Base-by-base conservation (phyloP, 495 filamentous ascomycete species). In the Penicillium diatomitis region DNA sequence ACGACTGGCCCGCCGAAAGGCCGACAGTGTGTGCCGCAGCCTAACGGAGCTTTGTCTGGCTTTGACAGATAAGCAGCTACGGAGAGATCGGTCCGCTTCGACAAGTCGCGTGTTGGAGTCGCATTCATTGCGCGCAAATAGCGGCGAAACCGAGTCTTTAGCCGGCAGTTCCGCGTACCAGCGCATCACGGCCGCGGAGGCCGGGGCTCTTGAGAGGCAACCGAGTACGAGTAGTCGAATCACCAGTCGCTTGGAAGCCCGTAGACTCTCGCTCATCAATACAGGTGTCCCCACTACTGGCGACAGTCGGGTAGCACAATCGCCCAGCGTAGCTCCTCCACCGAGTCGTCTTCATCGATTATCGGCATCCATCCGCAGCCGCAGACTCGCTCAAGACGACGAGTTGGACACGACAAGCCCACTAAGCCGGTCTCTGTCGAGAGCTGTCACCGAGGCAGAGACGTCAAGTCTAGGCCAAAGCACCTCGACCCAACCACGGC, bases 21-120 rank as follows among this genome's bases (percentile, higher is more conserved):
- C 87, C 31, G 92, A 97, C 61, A 90, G 84, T 58, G 78, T 97
- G 64, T 97, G 94, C 66, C 80, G 92, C 41, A 90, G 86, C 55
- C 67, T 98, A 48, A 97, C 92, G 2, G 92, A 98, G 58, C 74
- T 98, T 27, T 95, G 88, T 60, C 77, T 98, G 36, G 88, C 88
- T 10, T 69, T 98, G 38, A 85, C 85, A n/a, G 71, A 72, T 36
- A 67, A 69, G 44, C 63, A 69, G 29, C 52, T 66, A 12, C 59
- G 55, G 31, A 59, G 43, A 30, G 55, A 61, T 31, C 67, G 63
- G 36, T 52, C 62, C 5, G 10, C 44, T 5, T 55, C 58, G 31
- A 27, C 42, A 32, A 67, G 59, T 32, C 51, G 61, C 10, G 67
- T 65, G 8, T 46, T 64, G 7, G 46, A 12, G 35, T 39, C 47